Base-by-base conservation (phyloP, 2,329 filamentous ascomycete species). In the Cyanodermella asteris region DNA sequence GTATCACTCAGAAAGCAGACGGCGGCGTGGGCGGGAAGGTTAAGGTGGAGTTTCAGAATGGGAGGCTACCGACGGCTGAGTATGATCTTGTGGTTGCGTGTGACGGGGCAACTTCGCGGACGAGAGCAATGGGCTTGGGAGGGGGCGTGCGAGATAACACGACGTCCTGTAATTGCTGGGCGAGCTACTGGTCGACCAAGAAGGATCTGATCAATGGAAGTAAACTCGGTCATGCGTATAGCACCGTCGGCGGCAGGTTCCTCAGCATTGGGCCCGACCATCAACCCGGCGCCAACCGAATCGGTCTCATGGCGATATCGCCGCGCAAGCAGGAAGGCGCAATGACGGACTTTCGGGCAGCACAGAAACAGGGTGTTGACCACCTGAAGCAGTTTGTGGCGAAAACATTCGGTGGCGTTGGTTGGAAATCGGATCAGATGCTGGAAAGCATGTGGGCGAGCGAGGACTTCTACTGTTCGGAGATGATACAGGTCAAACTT, bases 41-140 rank as follows among this genome's bases (percentile, higher is more conserved):
- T 28, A 16, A 26, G 27, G 18, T 23, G 20, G 23, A 27, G 24
- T 30, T 50, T 42, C 47, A 18, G 16, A 37, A 30, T 27, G 29
- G 23, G 14, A n/a, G n/a, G n/a, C 32, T 37, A 4, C 43, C 43
- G 6, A 32, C 43, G 5, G 24, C 44, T 4, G 35, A 47, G n/a
- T 60, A 44, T 31, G 56, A 60, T 28, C 46, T 62, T 3, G 48
- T 62, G 10, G 50, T 61, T 8, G 56, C 51, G 13, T 53, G 49
- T 27, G 57, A 61, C 30, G 57, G 57, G 2, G 39, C 52, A 7
- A 52, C 45, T 2, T 61, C 57, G 3, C 41, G 48, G 20, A 60
- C 54, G 14, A 45, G 57, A 22, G 50, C 53, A 3, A 43, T 59
- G 6, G 53, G 48, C 9, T 27, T 37, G 26, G 28, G 31, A 23